A percentile compares a stretch with the other conserved stretches of the same genome.
phyloP scores from a whole-genome alignment of 2,329 filamentous ascomycete genomes.

The Sphaerostilbella broomeana region DNA sequence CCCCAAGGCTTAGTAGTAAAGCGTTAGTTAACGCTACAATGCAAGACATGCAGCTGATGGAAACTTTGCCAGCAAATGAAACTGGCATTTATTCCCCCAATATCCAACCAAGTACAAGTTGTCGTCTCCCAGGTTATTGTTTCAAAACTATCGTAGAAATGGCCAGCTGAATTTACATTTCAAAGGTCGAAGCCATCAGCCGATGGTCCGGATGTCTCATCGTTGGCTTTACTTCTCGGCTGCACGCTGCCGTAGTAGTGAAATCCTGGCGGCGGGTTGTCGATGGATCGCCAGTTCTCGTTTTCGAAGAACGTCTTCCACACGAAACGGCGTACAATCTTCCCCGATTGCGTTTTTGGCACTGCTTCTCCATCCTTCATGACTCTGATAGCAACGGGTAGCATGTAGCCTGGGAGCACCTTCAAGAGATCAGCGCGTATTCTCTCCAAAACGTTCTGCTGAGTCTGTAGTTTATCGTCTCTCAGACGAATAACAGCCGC shows the following conservation, averaged over 20 bases:
- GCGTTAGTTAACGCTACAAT: too few relatives aligned
- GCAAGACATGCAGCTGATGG: too few relatives aligned
- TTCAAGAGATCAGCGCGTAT: conserved; percentile 11
- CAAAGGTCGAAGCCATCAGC: too few relatives aligned
- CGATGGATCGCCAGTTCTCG: not conserved
- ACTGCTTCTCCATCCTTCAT: conserved; percentile 10
- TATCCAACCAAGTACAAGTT: too few relatives aligned
- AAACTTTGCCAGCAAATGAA: too few relatives aligned
- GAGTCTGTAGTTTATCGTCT: not conserved
- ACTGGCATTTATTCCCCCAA: too few relatives aligned
- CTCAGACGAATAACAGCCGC: conserved; percentile 13
- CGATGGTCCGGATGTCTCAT: too few relatives aligned
- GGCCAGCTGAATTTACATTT: too few relatives aligned
- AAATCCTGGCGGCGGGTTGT: conserved; percentile 7
- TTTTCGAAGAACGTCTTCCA: conserved; percentile 8
- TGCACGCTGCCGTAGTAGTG: not conserved
- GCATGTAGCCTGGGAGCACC: conserved; percentile 9
- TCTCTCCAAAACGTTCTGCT: not conserved
- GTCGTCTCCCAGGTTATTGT: too few relatives aligned
- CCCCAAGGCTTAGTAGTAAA: too few relatives aligned
- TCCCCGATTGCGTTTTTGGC: conserved; percentile 10
- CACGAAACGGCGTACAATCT: conserved; percentile 9
- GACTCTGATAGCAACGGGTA: conserved; percentile 11
- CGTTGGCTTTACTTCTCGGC: too few relatives aligned
- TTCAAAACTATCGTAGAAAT: too few relatives aligned